Percentiles rank a stretch among this genome's conserved stretches.
Evolutionary conservation across 192 early-diverging fungal genomes (phyloP).

Genomic region (Geranomyces michiganensis): DNA sequence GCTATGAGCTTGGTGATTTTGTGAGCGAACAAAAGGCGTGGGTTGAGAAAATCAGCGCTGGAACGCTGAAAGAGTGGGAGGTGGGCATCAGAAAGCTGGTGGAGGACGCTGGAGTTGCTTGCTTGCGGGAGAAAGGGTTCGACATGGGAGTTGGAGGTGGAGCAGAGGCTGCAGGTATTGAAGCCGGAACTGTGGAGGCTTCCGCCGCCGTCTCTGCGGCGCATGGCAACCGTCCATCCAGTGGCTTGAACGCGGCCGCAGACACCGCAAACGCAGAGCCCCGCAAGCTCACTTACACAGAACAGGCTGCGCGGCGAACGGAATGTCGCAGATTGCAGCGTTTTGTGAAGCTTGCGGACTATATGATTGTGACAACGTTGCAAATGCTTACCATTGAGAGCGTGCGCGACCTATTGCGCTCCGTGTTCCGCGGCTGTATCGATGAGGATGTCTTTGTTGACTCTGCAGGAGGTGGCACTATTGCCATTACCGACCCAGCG

Average conservation of each 20-base stretch:
- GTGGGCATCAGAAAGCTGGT: conserved; percentile 39
- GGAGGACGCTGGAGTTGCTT: conserved; percentile 45
- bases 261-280: conserved; percentile 20
- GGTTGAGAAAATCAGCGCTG: conserved; percentile 38
- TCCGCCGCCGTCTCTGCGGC: neutral
- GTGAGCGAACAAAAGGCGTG: conserved; percentile 48
- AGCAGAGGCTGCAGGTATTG: conserved; percentile 16
- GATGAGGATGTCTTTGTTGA: conserved; percentile 59
- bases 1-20: conserved; percentile 52
- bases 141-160: conserved; percentile 34
- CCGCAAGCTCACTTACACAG: conserved; percentile 55
- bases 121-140: conserved; percentile 55
- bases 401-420: conserved; percentile 45
- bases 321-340: conserved; percentile 58
- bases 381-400: conserved; percentile 53
- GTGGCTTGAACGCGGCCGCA: conserved; percentile 1
- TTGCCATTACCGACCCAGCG: conserved; percentile 20
- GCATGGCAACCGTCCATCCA: neutral
- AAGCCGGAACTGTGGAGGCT: conserved; percentile 5
- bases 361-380: conserved; percentile 57
- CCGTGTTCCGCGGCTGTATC: conserved; percentile 49
- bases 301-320: conserved; percentile 59
- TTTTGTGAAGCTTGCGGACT: conserved; percentile 64
- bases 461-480: conserved; percentile 32
- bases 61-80: conserved; percentile 48